phyloP scores from a whole-genome alignment of 768 basidiomycete genomes.

The Russula lepida region DNA sequence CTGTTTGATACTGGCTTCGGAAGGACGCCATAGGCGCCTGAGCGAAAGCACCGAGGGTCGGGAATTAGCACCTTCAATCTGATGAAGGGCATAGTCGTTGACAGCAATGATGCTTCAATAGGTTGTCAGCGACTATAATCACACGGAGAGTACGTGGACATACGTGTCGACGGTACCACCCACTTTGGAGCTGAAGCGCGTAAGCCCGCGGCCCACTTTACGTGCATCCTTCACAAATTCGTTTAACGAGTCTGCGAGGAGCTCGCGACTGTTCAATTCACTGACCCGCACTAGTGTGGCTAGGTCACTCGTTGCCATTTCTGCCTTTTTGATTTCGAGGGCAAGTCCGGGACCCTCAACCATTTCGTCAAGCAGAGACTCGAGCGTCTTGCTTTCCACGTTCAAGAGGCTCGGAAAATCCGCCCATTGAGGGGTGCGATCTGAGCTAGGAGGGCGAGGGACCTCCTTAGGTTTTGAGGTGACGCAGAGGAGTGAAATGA shows the following conservation, averaged over 20 bases:
- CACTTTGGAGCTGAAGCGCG: conserved; percentile 57
- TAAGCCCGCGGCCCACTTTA: conserved; percentile 48
- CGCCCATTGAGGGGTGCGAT: conserved; percentile 34
- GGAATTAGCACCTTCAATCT: conserved; percentile 37
- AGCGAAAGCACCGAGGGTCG: conserved; percentile 25
- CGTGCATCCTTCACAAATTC: conserved; percentile 56
- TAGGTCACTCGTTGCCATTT: conserved; percentile 69
- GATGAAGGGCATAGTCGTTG: conserved; percentile 59
- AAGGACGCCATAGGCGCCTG: conserved; percentile 26
- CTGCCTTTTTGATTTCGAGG: conserved; percentile 63
- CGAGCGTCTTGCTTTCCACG: conserved; percentile 53
- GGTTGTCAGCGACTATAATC: background rate
- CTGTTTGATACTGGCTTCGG: conserved; percentile 30
- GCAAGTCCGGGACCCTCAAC: conserved; percentile 52
- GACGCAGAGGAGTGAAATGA: conserved; percentile 42
- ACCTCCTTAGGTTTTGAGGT: conserved; percentile 12
- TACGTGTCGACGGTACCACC: conserved; percentile 68
- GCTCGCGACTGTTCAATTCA: conserved; percentile 51
- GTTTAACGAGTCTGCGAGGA: conserved; percentile 41
- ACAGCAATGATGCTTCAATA: conserved; percentile 55
- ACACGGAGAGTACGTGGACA: conserved; percentile 22
- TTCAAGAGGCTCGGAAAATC: conserved; percentile 56
- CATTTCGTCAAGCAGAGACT: conserved; percentile 51
- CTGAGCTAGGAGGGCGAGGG: background rate
- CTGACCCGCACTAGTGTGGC: conserved; percentile 54